A percentile compares a stretch with the other conserved stretches of the same genome.
These are phyloP conservation scores for Penicillium sp. DNA, from an alignment of 2,329 filamentous ascomycete species.

Conservation along the genomic window DNA sequence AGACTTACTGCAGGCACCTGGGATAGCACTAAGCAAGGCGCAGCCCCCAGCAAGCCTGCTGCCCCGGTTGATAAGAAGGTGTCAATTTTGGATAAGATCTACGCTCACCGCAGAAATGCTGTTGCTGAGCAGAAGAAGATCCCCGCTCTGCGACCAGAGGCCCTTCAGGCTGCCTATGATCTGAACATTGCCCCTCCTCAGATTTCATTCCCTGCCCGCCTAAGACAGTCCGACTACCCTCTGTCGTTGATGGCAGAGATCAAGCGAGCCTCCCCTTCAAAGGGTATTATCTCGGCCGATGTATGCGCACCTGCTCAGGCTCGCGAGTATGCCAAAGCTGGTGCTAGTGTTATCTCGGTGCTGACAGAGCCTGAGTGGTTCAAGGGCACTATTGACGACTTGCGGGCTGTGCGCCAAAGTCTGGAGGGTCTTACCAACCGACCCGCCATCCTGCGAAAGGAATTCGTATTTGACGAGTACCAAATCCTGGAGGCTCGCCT, in stretches of 20 bases:
- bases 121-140: conserved; percentile 81
- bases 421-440: conserved; percentile 90
- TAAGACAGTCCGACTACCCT: conserved; percentile 81
- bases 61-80: conserved; percentile 60
- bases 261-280: conserved; percentile 93
- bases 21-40: conserved; percentile 67
- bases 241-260: conserved; percentile 96
- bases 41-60: conserved; percentile 19
- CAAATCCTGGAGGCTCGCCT: conserved; percentile 93
- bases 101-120: conserved; percentile 72
- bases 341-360: conserved; percentile 97
- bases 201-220: conserved; percentile 74
- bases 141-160: conserved; percentile 78
- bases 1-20: conserved; percentile 87
- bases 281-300: conserved; percentile 86
- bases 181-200: conserved; percentile 82
- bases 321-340: conserved; percentile 85
- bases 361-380: conserved; percentile 99
- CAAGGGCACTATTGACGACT: conserved; percentile 94
- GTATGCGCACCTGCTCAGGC: conserved; percentile 89
- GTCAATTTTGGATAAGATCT: conserved; percentile 90
- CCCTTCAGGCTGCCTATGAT: conserved; percentile 84
- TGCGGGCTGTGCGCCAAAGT: conserved; percentile 82
- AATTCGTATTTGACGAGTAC: conserved; percentile 98
- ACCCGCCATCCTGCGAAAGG: conserved; percentile 88